Conservation (phyloP, 2,329 filamentous ascomycete species). For the Penicillium rolfsii region DNA sequence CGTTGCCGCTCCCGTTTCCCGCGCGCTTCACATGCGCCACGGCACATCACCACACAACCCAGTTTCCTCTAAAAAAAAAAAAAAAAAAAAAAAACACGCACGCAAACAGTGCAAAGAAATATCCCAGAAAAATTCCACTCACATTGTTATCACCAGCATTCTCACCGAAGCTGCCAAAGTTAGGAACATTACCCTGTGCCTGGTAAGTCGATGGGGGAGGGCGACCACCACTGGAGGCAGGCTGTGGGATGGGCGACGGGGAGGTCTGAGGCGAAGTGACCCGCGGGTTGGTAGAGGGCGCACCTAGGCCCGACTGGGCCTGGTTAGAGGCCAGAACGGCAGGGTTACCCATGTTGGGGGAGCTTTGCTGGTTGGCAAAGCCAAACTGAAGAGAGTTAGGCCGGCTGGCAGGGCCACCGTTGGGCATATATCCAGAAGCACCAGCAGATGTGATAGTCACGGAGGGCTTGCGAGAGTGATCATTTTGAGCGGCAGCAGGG, state of each 20-base stretch:
- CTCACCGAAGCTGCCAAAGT: constrained; percentile 79
- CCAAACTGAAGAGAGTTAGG: constrained; percentile 76
- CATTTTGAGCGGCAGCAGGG: constrained; percentile 54
- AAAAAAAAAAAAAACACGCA: no score
- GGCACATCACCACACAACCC: not conserved
- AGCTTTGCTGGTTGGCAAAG: constrained; percentile 67
- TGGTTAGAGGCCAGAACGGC: constrained; percentile 49
- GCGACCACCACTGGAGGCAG: constrained; percentile 77
- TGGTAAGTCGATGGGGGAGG: constrained; percentile 79
- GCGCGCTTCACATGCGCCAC: constrained; percentile 7
- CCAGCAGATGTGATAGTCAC: constrained; percentile 89
- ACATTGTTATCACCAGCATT: constrained; percentile 69
- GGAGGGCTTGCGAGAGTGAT: constrained; percentile 84
- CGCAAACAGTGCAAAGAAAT: not conserved
- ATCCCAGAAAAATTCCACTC: constrained; percentile 45
- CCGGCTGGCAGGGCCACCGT: constrained; percentile 68
- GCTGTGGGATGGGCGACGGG: constrained; percentile 90
- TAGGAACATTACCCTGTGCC: constrained; percentile 70
- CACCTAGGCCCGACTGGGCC: constrained; percentile 45
- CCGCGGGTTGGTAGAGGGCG: constrained; percentile 66
- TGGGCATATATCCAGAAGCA: constrained; percentile 73
- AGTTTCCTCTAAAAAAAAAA: not conserved
- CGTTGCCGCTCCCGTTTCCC: constrained; percentile 5
- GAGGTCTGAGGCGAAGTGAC: constrained; percentile 84
- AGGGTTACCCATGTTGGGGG: constrained; percentile 66